Evolutionary conservation across 768 basidiomycete species (phyloP), one percentile per base, ranked within the genome.

Genomic region (Cyclocybe cylindracea): DNA sequence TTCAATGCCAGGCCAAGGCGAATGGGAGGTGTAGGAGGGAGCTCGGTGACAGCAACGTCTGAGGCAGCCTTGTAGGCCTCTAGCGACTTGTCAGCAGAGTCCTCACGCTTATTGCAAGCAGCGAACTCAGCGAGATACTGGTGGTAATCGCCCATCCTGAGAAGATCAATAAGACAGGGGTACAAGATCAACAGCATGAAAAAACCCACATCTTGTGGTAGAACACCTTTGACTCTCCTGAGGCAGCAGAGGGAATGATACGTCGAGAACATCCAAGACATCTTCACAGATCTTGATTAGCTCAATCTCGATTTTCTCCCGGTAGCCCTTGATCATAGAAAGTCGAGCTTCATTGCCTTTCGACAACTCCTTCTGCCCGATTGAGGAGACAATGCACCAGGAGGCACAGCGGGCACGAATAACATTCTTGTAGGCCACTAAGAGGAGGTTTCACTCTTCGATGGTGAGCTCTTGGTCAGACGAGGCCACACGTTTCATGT

Each of bases 391-490:
- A 63, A 98, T 97, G 63, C 95, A 82, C 95, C 95, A 98, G 14
- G 94, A 96, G 13, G 95, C 94, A 70, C 96, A 91, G 62, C 95
- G 94, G 29, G 95, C 94, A 73, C 95, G 95, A 60, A 98, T 98
- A 55, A 97, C 94, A 74, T 98, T 98, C 89, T 98, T 98, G 83
- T 97, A 98, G 13, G 95, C 95, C 53, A 98, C 95, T 9, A 94
- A 97, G 51, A 98, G 84, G 48, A 98, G 86, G 73, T 98, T 98
- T 56, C 95, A 93, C 76, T 98, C 95, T 77, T 98, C 95, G 40
- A 98, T 94, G 54, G 94, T 96, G 67, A 98, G 89, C 67, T 98
- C 95, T 74, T 95, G 91, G 83, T 96, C 94, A 54, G 94, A 94
- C 32, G 93, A 94, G 51, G 95, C 95, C 60, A 98, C 95, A 57